Conservation (phyloP, 305 asterid species). For the Fraxinus baroniana region DNA sequence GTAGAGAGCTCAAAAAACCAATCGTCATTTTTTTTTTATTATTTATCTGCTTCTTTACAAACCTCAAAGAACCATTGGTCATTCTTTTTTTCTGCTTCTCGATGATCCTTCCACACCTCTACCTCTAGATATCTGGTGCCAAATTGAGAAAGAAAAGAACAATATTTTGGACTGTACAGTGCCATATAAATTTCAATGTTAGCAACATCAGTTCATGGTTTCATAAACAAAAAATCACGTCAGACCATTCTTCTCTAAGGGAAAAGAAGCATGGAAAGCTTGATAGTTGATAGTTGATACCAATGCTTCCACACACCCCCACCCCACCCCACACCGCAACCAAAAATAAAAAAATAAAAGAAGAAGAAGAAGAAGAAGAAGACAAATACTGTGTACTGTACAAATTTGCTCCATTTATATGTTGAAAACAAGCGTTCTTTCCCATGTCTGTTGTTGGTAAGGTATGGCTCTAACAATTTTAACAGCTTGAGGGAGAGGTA, state of each 20-base stretch:
- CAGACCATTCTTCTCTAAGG: background rate
- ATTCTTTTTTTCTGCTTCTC: too few relatives aligned
- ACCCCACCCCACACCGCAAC: background rate
- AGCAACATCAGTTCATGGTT: background rate
- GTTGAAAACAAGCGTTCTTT: constrained; percentile 42
- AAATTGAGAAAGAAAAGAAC: too few relatives aligned
- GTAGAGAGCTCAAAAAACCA: too few relatives aligned
- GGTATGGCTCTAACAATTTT: constrained; percentile 48
- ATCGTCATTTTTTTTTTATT: too few relatives aligned
- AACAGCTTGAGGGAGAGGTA: constrained; percentile 41
- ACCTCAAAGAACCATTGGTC: too few relatives aligned
- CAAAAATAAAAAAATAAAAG: too few relatives aligned
- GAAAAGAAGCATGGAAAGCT: background rate
- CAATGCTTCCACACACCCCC: background rate
- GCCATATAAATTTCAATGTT: background rate
- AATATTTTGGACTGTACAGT: too few relatives aligned
- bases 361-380: too few relatives aligned
- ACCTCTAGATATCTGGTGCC: too few relatives aligned
- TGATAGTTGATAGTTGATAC: background rate
- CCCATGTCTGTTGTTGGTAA: constrained; percentile 42
- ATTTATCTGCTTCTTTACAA: too few relatives aligned
- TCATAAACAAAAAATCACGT: background rate
- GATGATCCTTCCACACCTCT: too few relatives aligned
- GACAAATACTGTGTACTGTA: background rate
- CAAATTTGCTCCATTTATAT: constrained; percentile 25